Evolutionary conservation across 169 alveolate species (phyloP).

Genomic region (Blepharisma undulans): DNA sequence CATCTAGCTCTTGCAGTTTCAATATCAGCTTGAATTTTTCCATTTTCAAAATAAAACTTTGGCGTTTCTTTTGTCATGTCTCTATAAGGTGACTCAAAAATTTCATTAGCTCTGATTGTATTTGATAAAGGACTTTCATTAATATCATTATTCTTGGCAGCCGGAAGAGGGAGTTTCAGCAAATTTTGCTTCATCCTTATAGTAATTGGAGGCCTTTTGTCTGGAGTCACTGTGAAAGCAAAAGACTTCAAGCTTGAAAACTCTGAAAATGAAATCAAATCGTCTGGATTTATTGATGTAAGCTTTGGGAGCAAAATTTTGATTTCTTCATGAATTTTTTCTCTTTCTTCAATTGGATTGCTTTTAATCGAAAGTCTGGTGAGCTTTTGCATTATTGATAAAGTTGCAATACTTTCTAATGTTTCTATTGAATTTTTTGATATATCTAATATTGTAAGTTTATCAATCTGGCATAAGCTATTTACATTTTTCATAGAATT

Average conservation of each 20-base stretch:
- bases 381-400: background rate
- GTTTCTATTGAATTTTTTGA: background rate
- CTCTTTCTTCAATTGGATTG: background rate
- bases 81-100: background rate
- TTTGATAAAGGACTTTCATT: background rate
- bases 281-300: background rate
- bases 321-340: background rate
- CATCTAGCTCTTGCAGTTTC: background rate
- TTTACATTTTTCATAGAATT: background rate
- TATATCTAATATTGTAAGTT: background rate
- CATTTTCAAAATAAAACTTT: background rate
- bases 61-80: background rate
- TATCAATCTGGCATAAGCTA: background rate
- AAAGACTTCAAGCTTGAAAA: background rate
- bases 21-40: background rate
- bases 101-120: background rate
- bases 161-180: background rate
- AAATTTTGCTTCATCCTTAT: background rate
- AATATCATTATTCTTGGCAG: background rate
- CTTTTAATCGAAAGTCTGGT: background rate
- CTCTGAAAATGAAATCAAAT: background rate
- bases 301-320: background rate
- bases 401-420: slow-evolving; percentile 12
- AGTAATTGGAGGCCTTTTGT: background rate
- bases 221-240: background rate